Evolutionary conservation across 805 yeast genomes (phyloP).

Genomic region (Nakazawaea ambrosiae): DNA sequence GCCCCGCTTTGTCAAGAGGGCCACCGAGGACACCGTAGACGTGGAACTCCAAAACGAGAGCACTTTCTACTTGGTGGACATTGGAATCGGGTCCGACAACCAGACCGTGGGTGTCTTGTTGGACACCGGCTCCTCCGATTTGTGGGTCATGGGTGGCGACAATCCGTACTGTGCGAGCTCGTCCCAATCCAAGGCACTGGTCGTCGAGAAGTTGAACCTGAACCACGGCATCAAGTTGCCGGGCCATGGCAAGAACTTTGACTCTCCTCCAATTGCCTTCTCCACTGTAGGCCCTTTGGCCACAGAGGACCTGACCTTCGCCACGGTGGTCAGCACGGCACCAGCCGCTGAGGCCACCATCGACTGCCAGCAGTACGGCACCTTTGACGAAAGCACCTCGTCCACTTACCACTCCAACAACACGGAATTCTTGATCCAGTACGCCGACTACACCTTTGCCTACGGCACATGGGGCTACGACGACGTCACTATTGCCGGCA

Average conservation of each 20-base stretch:
- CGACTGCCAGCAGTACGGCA: conserved; percentile 40
- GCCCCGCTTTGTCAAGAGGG: conserved; percentile 3
- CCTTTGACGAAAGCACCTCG: conserved; percentile 37
- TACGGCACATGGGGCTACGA: conserved; percentile 59
- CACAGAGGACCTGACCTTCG: conserved; percentile 1
- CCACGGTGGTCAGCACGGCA: not conserved
- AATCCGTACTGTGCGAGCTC: conserved; percentile 21
- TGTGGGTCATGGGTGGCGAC: conserved; percentile 36
- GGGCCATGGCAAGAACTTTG: not conserved
- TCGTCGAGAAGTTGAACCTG: not conserved
- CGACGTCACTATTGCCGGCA: conserved; percentile 42
- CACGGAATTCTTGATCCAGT: conserved; percentile 34
- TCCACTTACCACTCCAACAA: conserved; percentile 30
- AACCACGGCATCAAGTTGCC: too few relatives aligned
- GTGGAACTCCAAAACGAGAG: conserved; percentile 13
- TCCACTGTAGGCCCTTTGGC: not conserved
- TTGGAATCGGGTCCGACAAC: conserved; percentile 34
- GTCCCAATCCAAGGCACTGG: not conserved
- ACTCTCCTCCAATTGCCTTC: conserved; percentile 4
- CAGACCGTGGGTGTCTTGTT: conserved; percentile 33
- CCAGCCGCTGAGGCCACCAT: conserved; percentile 16
- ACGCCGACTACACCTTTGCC: conserved; percentile 44
- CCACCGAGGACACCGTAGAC: conserved; percentile 1
- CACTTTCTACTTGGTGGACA: conserved; percentile 23
- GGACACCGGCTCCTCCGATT: conserved; percentile 45